These are phyloP conservation scores for Rosa hybrid DNA, from an alignment of 331 rosid species.

Conservation along the genomic window DNA sequence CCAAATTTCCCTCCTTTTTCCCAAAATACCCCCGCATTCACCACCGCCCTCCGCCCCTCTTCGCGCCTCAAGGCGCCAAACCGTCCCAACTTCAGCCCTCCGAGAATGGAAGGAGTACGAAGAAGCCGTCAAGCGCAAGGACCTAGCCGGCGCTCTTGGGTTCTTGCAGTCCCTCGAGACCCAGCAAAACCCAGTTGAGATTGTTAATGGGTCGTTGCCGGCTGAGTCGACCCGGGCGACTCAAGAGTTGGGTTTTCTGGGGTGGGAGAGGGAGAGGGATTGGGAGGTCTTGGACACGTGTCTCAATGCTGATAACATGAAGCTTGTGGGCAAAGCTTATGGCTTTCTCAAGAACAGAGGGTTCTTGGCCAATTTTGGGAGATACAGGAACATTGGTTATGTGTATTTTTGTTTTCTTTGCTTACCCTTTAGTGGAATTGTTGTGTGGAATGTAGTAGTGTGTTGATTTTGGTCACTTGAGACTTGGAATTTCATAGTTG, in stretches of 20 bases:
- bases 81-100: slow-evolving; percentile 38
- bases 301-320: slow-evolving; percentile 91
- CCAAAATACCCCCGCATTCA: slow-evolving; percentile 2
- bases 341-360: slow-evolving; percentile 72
- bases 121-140: slow-evolving; percentile 91
- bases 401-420: background rate
- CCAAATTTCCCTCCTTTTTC: slow-evolving; percentile 7
- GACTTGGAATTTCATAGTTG: background rate
- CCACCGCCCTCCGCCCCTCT: background rate
- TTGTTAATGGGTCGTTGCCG: slow-evolving; percentile 29
- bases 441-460: background rate
- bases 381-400: slow-evolving; percentile 86
- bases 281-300: slow-evolving; percentile 95
- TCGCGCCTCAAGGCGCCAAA: slow-evolving; percentile 13
- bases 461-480: background rate
- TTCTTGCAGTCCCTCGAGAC: slow-evolving; percentile 61
- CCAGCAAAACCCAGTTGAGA: slow-evolving; percentile 31
- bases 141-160: slow-evolving; percentile 78
- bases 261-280: slow-evolving; percentile 75
- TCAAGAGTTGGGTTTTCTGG: slow-evolving; percentile 53
- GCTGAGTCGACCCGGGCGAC: slow-evolving; percentile 41
- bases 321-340: slow-evolving; percentile 86
- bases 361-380: slow-evolving; percentile 82
- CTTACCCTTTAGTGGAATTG: background rate
- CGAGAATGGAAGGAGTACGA: slow-evolving; percentile 92